Conservation (phyloP, 352 stramenopile genomes). For the Phytophthora sansomeana region DNA sequence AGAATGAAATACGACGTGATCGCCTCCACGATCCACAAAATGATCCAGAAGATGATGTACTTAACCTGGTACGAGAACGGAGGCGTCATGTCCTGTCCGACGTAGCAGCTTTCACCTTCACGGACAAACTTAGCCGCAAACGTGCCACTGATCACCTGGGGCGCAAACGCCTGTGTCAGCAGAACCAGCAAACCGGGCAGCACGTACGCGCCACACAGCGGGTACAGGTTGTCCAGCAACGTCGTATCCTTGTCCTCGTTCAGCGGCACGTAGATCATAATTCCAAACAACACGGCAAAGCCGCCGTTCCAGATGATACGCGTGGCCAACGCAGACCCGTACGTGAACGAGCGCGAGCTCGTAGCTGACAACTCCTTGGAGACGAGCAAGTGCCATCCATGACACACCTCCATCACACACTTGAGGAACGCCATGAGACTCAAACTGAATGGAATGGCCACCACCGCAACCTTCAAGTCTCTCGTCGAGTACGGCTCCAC, state of each 20-base stretch:
- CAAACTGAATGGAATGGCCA: constrained; percentile 60
- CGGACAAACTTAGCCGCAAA: constrained; percentile 78
- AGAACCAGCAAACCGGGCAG: constrained; percentile 60
- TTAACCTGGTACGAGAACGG: constrained; percentile 66
- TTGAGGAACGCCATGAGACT: constrained; percentile 63
- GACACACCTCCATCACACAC: constrained; percentile 68
- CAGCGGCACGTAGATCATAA: constrained; percentile 72
- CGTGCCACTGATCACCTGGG: constrained; percentile 59
- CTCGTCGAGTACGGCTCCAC: constrained; percentile 61
- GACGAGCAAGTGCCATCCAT: constrained; percentile 70
- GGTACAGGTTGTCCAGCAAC: constrained; percentile 54
- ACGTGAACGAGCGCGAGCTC: constrained; percentile 68
- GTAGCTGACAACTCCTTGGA: constrained; percentile 55
- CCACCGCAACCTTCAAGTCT: constrained; percentile 62
- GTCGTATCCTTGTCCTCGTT: constrained; percentile 54
- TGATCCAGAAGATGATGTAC: constrained; percentile 72
- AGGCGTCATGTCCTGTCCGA: constrained; percentile 70
- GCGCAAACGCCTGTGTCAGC: constrained; percentile 58
- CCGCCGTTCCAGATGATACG: constrained; percentile 70
- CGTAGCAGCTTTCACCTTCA: constrained; percentile 77
- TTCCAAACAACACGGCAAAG: constrained; percentile 61
- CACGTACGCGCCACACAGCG: constrained; percentile 54
- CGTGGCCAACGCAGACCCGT: constrained; percentile 55
- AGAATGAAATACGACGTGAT: constrained; percentile 75
- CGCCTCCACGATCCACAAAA: constrained; percentile 65